Evolutionary conservation across 2,329 filamentous ascomycete species (phyloP).

Genomic region (Aspergillus felis): DNA sequence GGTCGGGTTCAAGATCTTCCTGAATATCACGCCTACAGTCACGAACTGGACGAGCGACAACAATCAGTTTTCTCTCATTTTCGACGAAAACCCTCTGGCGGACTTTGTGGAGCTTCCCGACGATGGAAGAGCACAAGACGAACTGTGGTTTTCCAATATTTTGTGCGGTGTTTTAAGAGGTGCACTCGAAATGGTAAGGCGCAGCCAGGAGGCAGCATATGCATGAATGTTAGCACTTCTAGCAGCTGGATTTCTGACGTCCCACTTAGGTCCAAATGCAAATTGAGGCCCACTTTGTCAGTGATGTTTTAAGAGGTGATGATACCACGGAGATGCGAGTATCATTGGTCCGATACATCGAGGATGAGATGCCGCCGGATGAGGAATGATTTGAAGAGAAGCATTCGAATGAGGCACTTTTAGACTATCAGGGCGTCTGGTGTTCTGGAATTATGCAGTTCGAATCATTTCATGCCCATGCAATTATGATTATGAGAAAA

Average conservation of each 20-base stretch:
- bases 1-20: constrained; percentile 98
- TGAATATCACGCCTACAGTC: constrained; percentile 90
- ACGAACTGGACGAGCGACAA: constrained; percentile 95
- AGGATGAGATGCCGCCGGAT: constrained; percentile 94
- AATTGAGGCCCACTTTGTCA: constrained; percentile 93
- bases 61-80: constrained; percentile 92
- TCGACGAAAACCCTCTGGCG: constrained; percentile 93
- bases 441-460: constrained; percentile 16
- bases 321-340: constrained; percentile 98
- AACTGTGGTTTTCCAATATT: constrained; percentile 98
- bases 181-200: constrained; percentile 86
- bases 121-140: constrained; percentile 90
- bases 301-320: constrained; percentile 85
- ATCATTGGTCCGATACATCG: constrained; percentile 86
- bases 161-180: constrained; percentile 89
- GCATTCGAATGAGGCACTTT: constrained; percentile 3
- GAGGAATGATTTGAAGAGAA: constrained; percentile 66
- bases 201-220: not conserved
- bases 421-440: constrained; percentile 17
- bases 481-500: not conserved
- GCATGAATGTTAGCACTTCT: not conserved
- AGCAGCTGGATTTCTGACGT: constrained; percentile 1
- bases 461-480: not conserved
- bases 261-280: constrained; percentile 77
- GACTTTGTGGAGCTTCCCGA: constrained; percentile 98